A percentile compares a stretch with the other conserved stretches of the same genome.
Evolutionary conservation across 1,139 yeast genomes (phyloP).

Genomic region (Sugiyamaella novakii): DNA sequence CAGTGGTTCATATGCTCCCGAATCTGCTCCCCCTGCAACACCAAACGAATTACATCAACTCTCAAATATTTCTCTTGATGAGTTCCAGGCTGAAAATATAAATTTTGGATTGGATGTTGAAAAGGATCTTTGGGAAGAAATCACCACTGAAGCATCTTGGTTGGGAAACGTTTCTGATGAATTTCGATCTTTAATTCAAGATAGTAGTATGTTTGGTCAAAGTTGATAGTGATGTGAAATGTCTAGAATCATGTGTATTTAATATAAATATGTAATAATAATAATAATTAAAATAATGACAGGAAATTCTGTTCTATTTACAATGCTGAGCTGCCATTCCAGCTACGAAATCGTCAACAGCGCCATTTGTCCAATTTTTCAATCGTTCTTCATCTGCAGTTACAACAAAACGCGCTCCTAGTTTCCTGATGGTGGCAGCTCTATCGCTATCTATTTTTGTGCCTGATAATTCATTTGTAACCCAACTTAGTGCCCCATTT

Average conservation of each 20-base stretch:
- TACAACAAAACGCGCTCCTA: constrained; percentile 57
- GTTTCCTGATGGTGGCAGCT: background rate
- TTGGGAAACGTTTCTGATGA: constrained; percentile 32
- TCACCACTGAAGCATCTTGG: constrained; percentile 33
- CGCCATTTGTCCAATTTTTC: constrained; percentile 29
- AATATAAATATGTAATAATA: constrained; percentile 12
- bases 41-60: constrained; percentile 15
- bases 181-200: constrained; percentile 26
- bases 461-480: constrained; percentile 57
- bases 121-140: constrained; percentile 33
- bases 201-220: constrained; percentile 14
- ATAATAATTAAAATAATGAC: too few relatives aligned
- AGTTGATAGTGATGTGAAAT: constrained; percentile 5
- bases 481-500: constrained; percentile 64
- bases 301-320: too few relatives aligned
- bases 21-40: background rate
- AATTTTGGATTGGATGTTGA: constrained; percentile 25
- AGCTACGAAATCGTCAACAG: constrained; percentile 15
- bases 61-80: constrained; percentile 16
- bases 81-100: constrained; percentile 19
- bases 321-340: too few relatives aligned
- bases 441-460: background rate
- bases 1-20: background rate
- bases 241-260: constrained; percentile 1
- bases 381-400: constrained; percentile 34